Base-by-base conservation (phyloP, 345 rosid genomes). In the Citrus reticulata region DNA sequence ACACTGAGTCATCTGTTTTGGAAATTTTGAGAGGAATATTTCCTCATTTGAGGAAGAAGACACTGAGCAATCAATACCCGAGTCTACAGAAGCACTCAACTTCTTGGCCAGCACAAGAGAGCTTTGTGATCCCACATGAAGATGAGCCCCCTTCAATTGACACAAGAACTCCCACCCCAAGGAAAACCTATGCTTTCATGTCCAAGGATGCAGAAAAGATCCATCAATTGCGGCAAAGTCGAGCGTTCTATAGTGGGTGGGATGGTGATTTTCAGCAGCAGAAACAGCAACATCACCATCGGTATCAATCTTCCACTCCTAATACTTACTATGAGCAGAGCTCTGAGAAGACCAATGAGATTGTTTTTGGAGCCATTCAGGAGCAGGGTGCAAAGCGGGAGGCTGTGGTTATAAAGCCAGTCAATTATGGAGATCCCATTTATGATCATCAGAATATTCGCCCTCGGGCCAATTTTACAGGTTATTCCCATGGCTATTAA, bases 151-250 rank as follows among this genome's bases (percentile, higher is more conserved):
- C 98, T 76, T 89, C 97, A 3, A 83, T 89, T 22, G 98, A 96
- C 75, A 80, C 97, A 40, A 85, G 97, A 87, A 87, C 91, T 76
- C 97, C 89, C 55, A 94, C 98, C 13, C 98, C 98, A 1, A 83
- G 89, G 78, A 97, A 97, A 79, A 97, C 91, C 4, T 97, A 94
- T 67, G 84, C 99, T 25, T 97, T 94, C 86, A 94, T 97, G 99
- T 91, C 98, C 25, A 94, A 91, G 85, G 98, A 94, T 39, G 90
- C 95, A 0, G 98, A 97, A 84, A 97, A 93, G 86, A 83, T 92
- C 82, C 93, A 92, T 55, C 97, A 93, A 76, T 87, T 93, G 93
- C 92, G 93, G 60, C 97, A 94, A 82, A 90, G 98, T 79, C 90
- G 87, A 2, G 93, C 90, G 5, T 87, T 94, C 78, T 94, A 91